Evolutionary conservation across 768 basidiomycete genomes (phyloP).

Genomic region (Lactarius tabidus): DNA sequence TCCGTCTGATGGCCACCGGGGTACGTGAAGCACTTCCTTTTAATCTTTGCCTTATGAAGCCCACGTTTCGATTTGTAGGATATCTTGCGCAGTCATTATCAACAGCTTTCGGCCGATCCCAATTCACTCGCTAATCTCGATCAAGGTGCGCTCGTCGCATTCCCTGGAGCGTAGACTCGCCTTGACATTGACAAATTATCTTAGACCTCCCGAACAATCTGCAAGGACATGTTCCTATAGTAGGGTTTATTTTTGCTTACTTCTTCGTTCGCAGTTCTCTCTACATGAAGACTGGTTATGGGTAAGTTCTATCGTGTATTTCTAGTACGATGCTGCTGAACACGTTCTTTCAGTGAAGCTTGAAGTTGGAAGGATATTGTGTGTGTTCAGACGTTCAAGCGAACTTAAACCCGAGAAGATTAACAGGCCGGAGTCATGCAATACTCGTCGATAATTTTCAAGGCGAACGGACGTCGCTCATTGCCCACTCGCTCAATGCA

Average conservation of each 20-base stretch:
- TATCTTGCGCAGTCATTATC: conserved; percentile 87
- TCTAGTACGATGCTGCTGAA: neutral
- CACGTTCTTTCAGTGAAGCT: conserved; percentile 75
- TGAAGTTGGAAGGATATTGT: conserved; percentile 45
- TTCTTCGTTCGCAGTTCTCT: conserved; percentile 56
- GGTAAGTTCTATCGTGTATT: conserved; percentile 46
- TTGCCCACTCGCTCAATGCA: no score
- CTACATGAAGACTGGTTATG: conserved; percentile 94
- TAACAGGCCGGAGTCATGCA: no score
- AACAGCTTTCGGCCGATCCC: conserved; percentile 90
- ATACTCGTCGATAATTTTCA: no score
- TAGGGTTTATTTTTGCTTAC: conserved; percentile 38
- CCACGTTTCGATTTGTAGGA: conserved; percentile 45
- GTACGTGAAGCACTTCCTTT: conserved; percentile 35
- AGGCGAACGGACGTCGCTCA: no score
- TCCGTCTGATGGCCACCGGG: conserved; percentile 73
- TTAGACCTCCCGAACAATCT: conserved; percentile 96
- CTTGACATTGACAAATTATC: neutral
- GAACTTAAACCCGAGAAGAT: no score
- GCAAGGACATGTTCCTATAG: conserved; percentile 88
- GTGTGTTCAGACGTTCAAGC: neutral
- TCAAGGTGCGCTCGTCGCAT: conserved; percentile 54
- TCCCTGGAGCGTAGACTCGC: neutral
- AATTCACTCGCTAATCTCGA: conserved; percentile 92
- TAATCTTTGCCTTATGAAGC: neutral